phyloP scores from a whole-genome alignment of 2,329 filamentous ascomycete genomes.

The Botrytis byssoidea region DNA sequence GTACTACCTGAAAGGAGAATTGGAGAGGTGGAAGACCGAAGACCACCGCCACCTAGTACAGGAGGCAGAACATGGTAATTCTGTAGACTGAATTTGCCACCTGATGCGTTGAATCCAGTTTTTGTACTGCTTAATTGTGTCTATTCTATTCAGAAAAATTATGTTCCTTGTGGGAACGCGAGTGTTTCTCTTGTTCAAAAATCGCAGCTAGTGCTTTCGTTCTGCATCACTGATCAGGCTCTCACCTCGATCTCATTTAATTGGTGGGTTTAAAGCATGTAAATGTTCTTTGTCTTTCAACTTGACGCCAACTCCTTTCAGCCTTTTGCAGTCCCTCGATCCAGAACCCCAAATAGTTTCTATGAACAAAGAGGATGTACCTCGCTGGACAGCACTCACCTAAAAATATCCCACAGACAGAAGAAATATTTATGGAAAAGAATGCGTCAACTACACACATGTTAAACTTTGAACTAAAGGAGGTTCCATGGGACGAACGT shows the following conservation, averaged over 20 bases:
- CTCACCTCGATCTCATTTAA: background rate
- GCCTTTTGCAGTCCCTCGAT: background rate
- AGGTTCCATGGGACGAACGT: conserved; percentile 5
- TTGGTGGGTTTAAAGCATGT: background rate
- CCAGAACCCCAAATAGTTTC: background rate
- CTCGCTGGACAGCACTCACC: background rate
- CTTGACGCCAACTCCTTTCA: background rate
- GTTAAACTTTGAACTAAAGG: conserved; percentile 6
- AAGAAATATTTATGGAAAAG: background rate
- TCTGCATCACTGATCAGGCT: background rate
- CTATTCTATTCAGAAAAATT: background rate
- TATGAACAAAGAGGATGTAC: background rate
- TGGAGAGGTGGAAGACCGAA: conserved; percentile 8
- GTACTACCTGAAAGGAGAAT: conserved; percentile 17
- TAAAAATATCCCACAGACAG: background rate
- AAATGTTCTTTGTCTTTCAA: background rate
- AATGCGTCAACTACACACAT: background rate
- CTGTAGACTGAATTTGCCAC: background rate
- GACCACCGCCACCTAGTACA: conserved; percentile 10
- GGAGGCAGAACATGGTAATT: conserved; percentile 1
- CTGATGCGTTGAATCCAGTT: background rate
- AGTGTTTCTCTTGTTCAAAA: background rate
- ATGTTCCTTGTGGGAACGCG: background rate
- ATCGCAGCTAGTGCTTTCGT: background rate
- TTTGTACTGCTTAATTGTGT: background rate